Percentiles rank a stretch among this genome's conserved stretches.
Conservation (phyloP, 305 asterid species). For the Fraxinus velutina region DNA sequence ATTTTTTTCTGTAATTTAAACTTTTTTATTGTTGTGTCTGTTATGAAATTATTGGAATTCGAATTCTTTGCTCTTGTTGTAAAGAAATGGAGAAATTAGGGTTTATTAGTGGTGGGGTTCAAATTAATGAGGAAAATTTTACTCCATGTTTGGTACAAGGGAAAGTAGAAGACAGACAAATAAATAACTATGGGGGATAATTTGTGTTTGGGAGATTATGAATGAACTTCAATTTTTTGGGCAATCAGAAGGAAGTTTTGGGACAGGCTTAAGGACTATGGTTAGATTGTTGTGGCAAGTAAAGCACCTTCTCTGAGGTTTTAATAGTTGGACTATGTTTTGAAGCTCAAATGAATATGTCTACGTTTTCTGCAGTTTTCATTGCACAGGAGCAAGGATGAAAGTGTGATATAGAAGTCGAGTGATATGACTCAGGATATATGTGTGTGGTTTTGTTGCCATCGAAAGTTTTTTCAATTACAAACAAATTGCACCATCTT, state of each 20-base stretch:
- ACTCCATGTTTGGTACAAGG: neutral
- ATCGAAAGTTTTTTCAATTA: neutral
- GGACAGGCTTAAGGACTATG: neutral
- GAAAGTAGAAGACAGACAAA: neutral
- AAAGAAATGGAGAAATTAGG: conserved; percentile 17
- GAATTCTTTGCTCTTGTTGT: neutral
- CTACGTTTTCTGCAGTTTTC: neutral
- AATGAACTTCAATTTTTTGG: neutral
- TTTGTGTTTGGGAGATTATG: neutral
- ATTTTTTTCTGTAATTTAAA: neutral
- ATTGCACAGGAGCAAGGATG: neutral
- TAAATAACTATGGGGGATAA: neutral
- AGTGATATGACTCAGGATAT: neutral
- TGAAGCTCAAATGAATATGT: neutral
- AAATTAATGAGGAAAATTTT: neutral
- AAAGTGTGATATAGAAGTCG: neutral
- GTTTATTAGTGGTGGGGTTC: conserved; percentile 11
- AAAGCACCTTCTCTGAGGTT: neutral
- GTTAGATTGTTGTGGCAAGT: neutral
- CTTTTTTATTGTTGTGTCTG: neutral
- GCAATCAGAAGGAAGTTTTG: neutral
- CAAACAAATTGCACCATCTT: neutral
- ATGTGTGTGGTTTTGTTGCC: neutral
- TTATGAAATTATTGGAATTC: neutral
- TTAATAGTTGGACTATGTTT: neutral